Base-by-base conservation (phyloP, 345 rosid species). In the Capsella bursapastoris region DNA sequence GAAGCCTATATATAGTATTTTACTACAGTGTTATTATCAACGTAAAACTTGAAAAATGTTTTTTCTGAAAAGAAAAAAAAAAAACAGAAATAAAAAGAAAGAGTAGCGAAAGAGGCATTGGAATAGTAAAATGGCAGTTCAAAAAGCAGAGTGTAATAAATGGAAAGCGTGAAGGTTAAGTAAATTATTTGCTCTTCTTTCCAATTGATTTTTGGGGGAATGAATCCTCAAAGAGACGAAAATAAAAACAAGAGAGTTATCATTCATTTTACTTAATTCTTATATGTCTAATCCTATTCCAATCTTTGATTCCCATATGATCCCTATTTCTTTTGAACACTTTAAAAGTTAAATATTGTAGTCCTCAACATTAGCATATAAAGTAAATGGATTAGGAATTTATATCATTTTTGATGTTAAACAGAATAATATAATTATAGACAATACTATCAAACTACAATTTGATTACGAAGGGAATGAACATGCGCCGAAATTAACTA, bases 111-210 rank as follows among this genome's bases (percentile, higher is more conserved):
- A 70, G 35, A 70, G 61, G 59, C 56, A 64, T 77, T 77, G 80
- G 56, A 77, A 77, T 57, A 64, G 80, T 70, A 70, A 70, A 76
- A 70, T 64, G 75, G 70, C 74, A 76, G 67, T 57, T 25, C 43
- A 57, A 71, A 71, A 66, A 28, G 69, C 14, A 76, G 70, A 68
- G 71, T 34, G 64, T 76, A 64, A 70, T 77, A 77, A 77, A 70
- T 77, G 47, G 67, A 70, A 70, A 70, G 74, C 80, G 80, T 70
- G 71, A 77, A 70, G 52, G 35, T 64, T 63, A 70, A 77, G 80
- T 77, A 70, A 77, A 64, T 77, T 77, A 70, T 77, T 64, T 70
- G 66, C 76, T 76, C 76, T 71, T 48, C 66, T 77, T 64, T 56
- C 71, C 66, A 64, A 48, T 56, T 77, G 71, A 70, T 77, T 56